Conservation (phyloP, 2,329 filamentous ascomycete species). For the Tolypocladium pustulatum region DNA sequence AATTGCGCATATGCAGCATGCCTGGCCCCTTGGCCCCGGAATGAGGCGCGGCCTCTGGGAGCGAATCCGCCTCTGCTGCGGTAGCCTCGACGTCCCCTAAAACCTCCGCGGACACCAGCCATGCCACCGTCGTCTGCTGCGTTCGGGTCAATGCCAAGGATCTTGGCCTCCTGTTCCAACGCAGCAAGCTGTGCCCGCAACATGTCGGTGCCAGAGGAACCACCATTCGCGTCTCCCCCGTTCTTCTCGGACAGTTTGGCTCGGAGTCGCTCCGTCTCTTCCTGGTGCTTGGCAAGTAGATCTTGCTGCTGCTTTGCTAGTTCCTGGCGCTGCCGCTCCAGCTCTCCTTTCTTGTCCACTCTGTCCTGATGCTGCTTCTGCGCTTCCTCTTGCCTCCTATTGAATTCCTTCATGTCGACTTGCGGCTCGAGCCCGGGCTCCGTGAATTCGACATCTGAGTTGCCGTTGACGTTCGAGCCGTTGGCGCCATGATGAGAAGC, state of each 20-base stretch:
- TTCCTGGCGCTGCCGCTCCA: slow-evolving; percentile 51
- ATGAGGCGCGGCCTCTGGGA: slow-evolving; percentile 27
- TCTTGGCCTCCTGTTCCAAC: slow-evolving; percentile 62
- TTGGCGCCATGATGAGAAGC: slow-evolving; percentile 14
- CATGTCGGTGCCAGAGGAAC: slow-evolving; percentile 44
- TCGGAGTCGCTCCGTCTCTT: slow-evolving; percentile 55
- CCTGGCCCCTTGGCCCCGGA: slow-evolving; percentile 32
- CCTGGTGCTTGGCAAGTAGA: slow-evolving; percentile 50
- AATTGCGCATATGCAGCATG: slow-evolving; percentile 50
- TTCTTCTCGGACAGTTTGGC: slow-evolving; percentile 33
- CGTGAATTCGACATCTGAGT: slow-evolving; percentile 5
- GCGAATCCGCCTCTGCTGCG: slow-evolving; percentile 19
- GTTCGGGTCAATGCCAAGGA: slow-evolving; percentile 55
- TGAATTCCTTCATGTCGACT: slow-evolving; percentile 60
- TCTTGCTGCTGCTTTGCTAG: slow-evolving; percentile 55
- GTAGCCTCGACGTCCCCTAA: slow-evolving; percentile 22
- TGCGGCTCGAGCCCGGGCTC: slow-evolving; percentile 32
- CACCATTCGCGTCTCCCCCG: slow-evolving; percentile 14
- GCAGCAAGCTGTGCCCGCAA: slow-evolving; percentile 62
- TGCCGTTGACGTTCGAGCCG: slow-evolving; percentile 8
- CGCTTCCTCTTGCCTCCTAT: slow-evolving; percentile 58
- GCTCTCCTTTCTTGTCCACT: slow-evolving; percentile 48
- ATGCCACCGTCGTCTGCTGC: slow-evolving; percentile 31
- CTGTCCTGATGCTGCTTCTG: slow-evolving; percentile 61
- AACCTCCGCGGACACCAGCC: slow-evolving; percentile 23